Evolutionary conservation across 2,329 filamentous ascomycete species (phyloP).

Genomic region (Phialophora chinensis): DNA sequence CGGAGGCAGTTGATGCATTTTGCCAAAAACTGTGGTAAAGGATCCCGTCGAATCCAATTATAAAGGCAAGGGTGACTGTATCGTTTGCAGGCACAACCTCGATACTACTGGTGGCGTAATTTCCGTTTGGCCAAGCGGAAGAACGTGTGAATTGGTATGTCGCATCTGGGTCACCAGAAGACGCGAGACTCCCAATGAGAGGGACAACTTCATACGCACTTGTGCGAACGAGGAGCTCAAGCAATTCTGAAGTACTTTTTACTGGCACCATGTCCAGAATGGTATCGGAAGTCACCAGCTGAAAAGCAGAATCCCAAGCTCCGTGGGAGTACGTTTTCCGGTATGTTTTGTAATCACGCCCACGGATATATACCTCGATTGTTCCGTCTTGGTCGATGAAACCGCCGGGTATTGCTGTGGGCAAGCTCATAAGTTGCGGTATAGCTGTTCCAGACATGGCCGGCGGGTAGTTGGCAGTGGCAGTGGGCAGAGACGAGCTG

Average conservation of each 20-base stretch:
- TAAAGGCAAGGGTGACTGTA: background rate
- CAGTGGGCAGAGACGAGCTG: background rate
- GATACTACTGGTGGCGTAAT: background rate
- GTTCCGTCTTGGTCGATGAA: background rate
- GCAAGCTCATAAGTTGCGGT: background rate
- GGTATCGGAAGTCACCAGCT: background rate
- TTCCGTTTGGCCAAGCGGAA: background rate
- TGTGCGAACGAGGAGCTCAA: background rate
- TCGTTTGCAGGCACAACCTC: background rate
- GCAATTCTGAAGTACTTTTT: background rate
- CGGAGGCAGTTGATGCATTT: background rate
- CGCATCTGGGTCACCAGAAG: no score
- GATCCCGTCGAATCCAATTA: background rate
- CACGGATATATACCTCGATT: background rate
- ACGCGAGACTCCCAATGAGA: background rate
- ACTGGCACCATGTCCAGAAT: background rate
- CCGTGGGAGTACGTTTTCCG: background rate
- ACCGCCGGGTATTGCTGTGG: background rate
- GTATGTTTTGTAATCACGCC: background rate
- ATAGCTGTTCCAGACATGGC: background rate
- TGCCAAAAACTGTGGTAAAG: background rate
- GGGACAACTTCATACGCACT: background rate
- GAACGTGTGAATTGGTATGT: no score
- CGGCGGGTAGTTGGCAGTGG: background rate
- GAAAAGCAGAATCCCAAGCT: background rate